phyloP scores from a whole-genome alignment of 306 rosid genomes.

The Lithocarpus polystachyus region DNA sequence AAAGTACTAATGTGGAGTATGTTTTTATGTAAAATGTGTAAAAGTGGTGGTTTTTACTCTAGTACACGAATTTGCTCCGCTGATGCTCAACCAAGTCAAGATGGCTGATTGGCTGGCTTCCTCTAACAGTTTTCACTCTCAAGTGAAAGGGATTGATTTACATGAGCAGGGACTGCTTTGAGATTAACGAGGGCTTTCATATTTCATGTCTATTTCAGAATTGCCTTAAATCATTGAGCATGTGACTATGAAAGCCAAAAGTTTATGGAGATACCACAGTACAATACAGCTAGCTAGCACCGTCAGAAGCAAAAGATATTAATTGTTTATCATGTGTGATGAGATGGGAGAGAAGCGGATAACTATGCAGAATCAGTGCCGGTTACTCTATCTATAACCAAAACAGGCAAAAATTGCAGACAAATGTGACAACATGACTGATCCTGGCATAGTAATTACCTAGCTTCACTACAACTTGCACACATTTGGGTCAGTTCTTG shows the following conservation, averaged over 20 bases:
- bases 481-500: not conserved
- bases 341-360: not conserved
- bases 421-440: not conserved
- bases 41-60: too few species aligned
- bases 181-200: not conserved
- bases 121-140: not conserved
- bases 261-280: not conserved
- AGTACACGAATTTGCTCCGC: too few species aligned
- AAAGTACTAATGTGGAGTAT: too few species aligned
- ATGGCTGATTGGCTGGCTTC: not conserved
- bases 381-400: not conserved
- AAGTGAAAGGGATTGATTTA: not conserved
- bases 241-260: not conserved
- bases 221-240: not conserved
- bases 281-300: not conserved
- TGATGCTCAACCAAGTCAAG: not conserved
- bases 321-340: too few species aligned
- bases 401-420: not conserved
- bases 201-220: not conserved
- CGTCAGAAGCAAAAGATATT: not conserved
- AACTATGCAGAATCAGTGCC: not conserved
- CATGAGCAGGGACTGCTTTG: not conserved
- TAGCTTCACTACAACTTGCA: too few species aligned
- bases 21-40: too few species aligned
- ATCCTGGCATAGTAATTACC: not conserved